Conservation (phyloP, 1,284 basidiomycete species). For the Boletus holoroseus region DNA sequence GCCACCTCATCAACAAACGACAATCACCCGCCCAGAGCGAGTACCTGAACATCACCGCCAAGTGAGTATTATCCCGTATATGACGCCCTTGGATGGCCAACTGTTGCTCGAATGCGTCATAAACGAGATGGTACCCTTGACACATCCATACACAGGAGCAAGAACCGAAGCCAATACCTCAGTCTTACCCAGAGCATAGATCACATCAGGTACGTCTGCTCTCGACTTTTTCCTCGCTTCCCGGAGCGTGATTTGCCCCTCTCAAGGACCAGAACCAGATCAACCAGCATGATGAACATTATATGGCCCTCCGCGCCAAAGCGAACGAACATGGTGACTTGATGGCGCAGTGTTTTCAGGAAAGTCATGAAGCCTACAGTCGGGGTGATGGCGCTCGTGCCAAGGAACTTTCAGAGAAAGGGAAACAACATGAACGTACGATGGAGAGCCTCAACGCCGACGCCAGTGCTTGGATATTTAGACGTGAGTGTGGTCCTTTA, state of each 20-base stretch:
- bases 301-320: slow-evolving; percentile 61
- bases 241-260: neutral
- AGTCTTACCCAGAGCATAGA: slow-evolving; percentile 9
- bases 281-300: slow-evolving; percentile 68
- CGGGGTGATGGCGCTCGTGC: slow-evolving; percentile 73
- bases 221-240: neutral
- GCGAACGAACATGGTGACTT: slow-evolving; percentile 70
- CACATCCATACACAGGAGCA: slow-evolving; percentile 14
- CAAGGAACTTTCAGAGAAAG: slow-evolving; percentile 79
- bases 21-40: slow-evolving; percentile 5
- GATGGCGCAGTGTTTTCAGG: slow-evolving; percentile 66
- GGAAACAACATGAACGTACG: slow-evolving; percentile 73
- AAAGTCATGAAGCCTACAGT: slow-evolving; percentile 64
- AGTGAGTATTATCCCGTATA: slow-evolving; percentile 12
- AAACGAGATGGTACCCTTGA: slow-evolving; percentile 6
- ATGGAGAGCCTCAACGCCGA: slow-evolving; percentile 82
- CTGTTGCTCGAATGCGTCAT: neutral
- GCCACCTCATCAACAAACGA: slow-evolving; percentile 13
- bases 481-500: slow-evolving; percentile 42
- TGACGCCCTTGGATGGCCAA: neutral
- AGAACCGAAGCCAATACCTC: slow-evolving; percentile 16
- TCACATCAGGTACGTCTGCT: slow-evolving; percentile 17
- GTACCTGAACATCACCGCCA: slow-evolving; percentile 6
- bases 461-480: slow-evolving; percentile 88
- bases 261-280: slow-evolving; percentile 55